A percentile compares a stretch with the other conserved stretches of the same genome.
These are phyloP conservation scores for Immersiporthe knoxdaviesiana DNA, from an alignment of 2,329 filamentous ascomycete genomes.

Conservation along the genomic window DNA sequence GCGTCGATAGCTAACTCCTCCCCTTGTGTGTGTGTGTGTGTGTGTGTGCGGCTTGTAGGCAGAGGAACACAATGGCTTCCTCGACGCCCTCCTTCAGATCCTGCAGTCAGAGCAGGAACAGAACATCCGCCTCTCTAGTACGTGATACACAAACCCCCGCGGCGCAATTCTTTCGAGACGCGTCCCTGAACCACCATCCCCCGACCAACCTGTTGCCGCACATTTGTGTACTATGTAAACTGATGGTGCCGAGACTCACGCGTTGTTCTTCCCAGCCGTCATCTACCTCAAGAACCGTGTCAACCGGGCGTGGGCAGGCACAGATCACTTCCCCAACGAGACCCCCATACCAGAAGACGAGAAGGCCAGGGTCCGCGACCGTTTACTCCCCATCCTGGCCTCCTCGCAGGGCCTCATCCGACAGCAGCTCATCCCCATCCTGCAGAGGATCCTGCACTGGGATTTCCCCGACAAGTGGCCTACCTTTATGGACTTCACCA, in stretches of 20 bases:
- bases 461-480: constrained; percentile 97
- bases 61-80: constrained; percentile 87
- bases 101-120: constrained; percentile 85
- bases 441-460: constrained; percentile 94
- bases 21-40: constrained; percentile 18
- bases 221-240: not conserved
- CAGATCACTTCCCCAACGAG: constrained; percentile 73
- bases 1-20: constrained; percentile 31
- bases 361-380: constrained; percentile 83
- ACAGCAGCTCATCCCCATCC: constrained; percentile 88
- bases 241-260: constrained; percentile 28
- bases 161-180: constrained; percentile 31
- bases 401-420: constrained; percentile 79
- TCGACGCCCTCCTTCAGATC: constrained; percentile 87
- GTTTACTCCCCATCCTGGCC: constrained; percentile 86
- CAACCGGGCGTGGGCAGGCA: constrained; percentile 84
- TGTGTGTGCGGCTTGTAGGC: constrained; percentile 59
- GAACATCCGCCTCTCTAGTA: constrained; percentile 87
- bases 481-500: constrained; percentile 87
- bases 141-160: constrained; percentile 45
- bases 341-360: constrained; percentile 84
- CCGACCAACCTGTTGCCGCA: not conserved
- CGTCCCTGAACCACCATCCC: constrained; percentile 17
- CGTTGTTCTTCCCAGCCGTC: constrained; percentile 67
- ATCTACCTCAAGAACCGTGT: constrained; percentile 99